Evolutionary conservation across 768 basidiomycete genomes (phyloP).

Genomic region (Macrolepiota albuminosa): DNA sequence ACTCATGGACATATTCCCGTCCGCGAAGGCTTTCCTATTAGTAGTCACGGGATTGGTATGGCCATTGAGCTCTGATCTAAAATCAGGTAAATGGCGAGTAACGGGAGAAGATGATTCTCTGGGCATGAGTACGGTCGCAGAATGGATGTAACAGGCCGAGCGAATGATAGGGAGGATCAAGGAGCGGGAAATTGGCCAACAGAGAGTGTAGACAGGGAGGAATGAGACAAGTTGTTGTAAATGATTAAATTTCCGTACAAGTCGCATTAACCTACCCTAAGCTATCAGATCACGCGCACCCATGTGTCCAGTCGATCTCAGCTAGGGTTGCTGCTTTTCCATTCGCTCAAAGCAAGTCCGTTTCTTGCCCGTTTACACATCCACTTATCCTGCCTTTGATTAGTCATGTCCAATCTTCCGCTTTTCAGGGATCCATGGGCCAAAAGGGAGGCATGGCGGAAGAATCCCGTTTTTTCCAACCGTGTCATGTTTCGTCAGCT

Average conservation of each 20-base stretch:
- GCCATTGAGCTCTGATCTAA: constrained; percentile 39
- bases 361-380: constrained; percentile 1
- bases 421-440: constrained; percentile 94
- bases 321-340: neutral
- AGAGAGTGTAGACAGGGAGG: constrained; percentile 19
- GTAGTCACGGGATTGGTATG: constrained; percentile 27
- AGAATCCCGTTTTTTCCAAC: constrained; percentile 82
- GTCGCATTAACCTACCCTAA: constrained; percentile 58
- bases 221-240: constrained; percentile 24
- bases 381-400: constrained; percentile 12
- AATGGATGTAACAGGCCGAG: constrained; percentile 20
- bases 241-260: constrained; percentile 36
- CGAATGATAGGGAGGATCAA: constrained; percentile 3
- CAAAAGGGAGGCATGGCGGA: constrained; percentile 89
- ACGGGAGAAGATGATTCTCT: constrained; percentile 48
- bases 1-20: constrained; percentile 47
- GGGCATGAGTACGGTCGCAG: constrained; percentile 32
- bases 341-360: constrained; percentile 12
- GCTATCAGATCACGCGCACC: constrained; percentile 27
- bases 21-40: constrained; percentile 43
- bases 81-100: constrained; percentile 50
- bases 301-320: constrained; percentile 2
- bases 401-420: constrained; percentile 56
- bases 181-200: constrained; percentile 15
- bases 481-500: constrained; percentile 84